These are phyloP conservation scores for Ophiosphaerella narmari DNA, from an alignment of 2,329 filamentous ascomycete species.

Conservation along the genomic window DNA sequence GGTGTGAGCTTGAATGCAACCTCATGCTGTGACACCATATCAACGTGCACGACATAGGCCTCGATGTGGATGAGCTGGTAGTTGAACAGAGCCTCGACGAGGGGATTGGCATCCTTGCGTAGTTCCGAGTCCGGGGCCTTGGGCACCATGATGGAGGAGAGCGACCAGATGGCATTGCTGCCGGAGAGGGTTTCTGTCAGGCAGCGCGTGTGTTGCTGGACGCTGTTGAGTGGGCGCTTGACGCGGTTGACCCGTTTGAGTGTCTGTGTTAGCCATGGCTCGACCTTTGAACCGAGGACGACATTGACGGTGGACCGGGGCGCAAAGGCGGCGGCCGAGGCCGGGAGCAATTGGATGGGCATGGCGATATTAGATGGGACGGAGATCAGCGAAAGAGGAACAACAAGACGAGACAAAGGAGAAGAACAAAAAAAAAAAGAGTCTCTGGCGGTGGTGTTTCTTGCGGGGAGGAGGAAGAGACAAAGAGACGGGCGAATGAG, in stretches of 20 bases:
- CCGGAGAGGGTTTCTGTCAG: constrained; percentile 93
- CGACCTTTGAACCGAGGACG: constrained; percentile 87
- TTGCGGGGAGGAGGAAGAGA: constrained; percentile 42
- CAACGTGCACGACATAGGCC: constrained; percentile 97
- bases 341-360: constrained; percentile 91
- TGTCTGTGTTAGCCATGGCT: constrained; percentile 95
- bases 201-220: constrained; percentile 92
- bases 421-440: constrained; percentile 41
- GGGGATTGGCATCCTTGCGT: constrained; percentile 77
- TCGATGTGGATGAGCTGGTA: constrained; percentile 92
- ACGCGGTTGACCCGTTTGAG: constrained; percentile 96
- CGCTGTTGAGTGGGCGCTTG: constrained; percentile 96
- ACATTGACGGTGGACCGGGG: constrained; percentile 93
- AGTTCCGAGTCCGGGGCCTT: constrained; percentile 87
- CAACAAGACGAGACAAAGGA: constrained; percentile 34
- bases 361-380: constrained; percentile 59
- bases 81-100: constrained; percentile 88
- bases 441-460: constrained; percentile 45
- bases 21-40: constrained; percentile 97
- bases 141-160: constrained; percentile 89
- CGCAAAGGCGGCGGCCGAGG: constrained; percentile 94
- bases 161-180: constrained; percentile 88
- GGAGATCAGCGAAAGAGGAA: constrained; percentile 34
- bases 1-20: constrained; percentile 96
- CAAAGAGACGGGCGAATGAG: constrained; percentile 48